Base-by-base conservation (phyloP, 2,329 filamentous ascomycete species). In the Elsinoe necatrix region DNA sequence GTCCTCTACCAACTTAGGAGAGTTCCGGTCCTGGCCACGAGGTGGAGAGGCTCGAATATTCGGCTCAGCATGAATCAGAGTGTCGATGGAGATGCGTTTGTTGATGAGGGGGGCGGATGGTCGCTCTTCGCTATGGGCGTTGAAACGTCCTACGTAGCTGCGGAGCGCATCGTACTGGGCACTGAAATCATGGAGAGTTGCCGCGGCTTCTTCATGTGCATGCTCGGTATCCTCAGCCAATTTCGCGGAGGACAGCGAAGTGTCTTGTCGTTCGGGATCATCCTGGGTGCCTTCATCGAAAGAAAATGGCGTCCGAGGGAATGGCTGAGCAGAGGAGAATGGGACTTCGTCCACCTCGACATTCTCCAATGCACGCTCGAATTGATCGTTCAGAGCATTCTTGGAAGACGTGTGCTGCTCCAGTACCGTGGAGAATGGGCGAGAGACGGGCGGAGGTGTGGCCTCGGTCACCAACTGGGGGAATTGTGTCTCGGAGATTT, bases 21-120 rank as follows among this genome's bases (percentile, higher is more conserved):
- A 4, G 8, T 48, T 48, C 6, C 43, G 43, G 21, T 48, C 29
- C 43, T 27, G 43, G 25, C 43, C 43, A 8, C 21, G 45, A 9
- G 45, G n/a, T 8, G 29, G 16, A 16, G 27, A 21, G 4, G 31
- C 16, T n/a, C n/a, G 5, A 12, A 18, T 4, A 16, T 7, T 6
- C 3, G 29, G 34, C 18, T 37, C 48, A 23, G 48, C 12, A 11
- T 52, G 14, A 27, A 52, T 52, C 12, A 52, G 31, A 25, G 37
- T 39, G 29, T 34, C 48, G 9, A 52, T 52, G 6, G 48, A 52
- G 1, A 52, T 35, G 21, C 48, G 48, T n/a, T 52, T 52, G n/a
- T 18, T 34, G 29, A 35, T 14, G 6, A 31, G 20, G n/a, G 48
- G 16, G 16, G 18, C 23, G 37, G 29, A 11, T 34, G 25, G 14